phyloP scores from a whole-genome alignment of 2,329 filamentous ascomycete species.

The Curvularia eragrostidis region DNA sequence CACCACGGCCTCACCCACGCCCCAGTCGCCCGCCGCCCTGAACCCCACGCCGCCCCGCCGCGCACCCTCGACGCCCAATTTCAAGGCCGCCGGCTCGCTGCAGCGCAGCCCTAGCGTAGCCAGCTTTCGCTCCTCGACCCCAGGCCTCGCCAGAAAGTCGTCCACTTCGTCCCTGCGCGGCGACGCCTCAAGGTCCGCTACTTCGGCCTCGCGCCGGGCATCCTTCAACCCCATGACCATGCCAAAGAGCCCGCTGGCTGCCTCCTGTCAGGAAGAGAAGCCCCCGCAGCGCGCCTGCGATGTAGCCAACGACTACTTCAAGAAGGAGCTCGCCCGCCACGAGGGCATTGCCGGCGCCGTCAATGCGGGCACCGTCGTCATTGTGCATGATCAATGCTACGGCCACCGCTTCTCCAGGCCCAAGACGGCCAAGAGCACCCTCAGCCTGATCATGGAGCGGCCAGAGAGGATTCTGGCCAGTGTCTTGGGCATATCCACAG shows the following conservation, averaged over 20 bases:
- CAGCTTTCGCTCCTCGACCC: conserved; percentile 51
- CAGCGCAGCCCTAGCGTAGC: conserved; percentile 54
- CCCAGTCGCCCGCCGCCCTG: conserved; percentile 27
- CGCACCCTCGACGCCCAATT: conserved; percentile 38
- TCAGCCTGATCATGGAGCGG: conserved; percentile 87
- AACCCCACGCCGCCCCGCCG: conserved; percentile 35
- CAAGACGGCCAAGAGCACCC: conserved; percentile 71
- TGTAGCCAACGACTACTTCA: conserved; percentile 73
- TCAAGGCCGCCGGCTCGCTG: conserved; percentile 41
- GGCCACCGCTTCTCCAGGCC: conserved; percentile 90
- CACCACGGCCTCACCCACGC: conserved; percentile 35
- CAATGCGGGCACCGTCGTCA: conserved; percentile 72
- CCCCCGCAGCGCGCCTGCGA: conserved; percentile 59
- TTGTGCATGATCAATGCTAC: conserved; percentile 93
- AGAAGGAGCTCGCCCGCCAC: conserved; percentile 70
- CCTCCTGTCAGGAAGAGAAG: conserved; percentile 48
- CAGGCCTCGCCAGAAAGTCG: conserved; percentile 52
- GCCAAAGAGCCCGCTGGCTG: conserved; percentile 49
- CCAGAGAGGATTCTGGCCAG: conserved; percentile 89
- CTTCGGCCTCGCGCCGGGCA: conserved; percentile 51
- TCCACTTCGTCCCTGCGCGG: conserved; percentile 55
- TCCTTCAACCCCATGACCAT: conserved; percentile 54
- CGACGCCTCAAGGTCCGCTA: conserved; percentile 39
- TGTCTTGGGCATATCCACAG: conserved; percentile 80
- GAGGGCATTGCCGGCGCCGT: conserved; percentile 53